Percentiles rank a stretch among this genome's conserved stretches.
Evolutionary conservation across 2,329 filamentous ascomycete species (phyloP).

Genomic region (Sporothrix luriei): DNA sequence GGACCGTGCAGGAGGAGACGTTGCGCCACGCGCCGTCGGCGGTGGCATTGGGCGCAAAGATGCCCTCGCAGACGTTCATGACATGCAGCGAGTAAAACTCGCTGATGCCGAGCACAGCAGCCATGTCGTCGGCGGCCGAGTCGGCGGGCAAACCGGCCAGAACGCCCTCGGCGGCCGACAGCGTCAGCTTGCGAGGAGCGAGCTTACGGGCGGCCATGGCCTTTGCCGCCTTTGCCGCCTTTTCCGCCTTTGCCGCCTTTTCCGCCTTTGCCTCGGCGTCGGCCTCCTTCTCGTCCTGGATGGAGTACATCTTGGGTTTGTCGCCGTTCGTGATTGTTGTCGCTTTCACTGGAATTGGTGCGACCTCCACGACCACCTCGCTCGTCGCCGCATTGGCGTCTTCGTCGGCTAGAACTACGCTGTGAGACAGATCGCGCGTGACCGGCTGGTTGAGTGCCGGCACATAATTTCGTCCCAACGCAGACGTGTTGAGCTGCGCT

Average conservation of each 20-base stretch:
- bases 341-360: background rate
- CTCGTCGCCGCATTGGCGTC: slow-evolving; percentile 32
- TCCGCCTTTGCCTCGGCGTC: slow-evolving; percentile 29
- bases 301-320: slow-evolving; percentile 11
- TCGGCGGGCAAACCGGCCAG: slow-evolving; percentile 36
- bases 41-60: slow-evolving; percentile 39
- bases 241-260: slow-evolving; percentile 29
- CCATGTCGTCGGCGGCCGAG: slow-evolving; percentile 37
- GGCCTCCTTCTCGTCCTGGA: slow-evolving; percentile 35
- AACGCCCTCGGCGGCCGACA: slow-evolving; percentile 35
- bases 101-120: slow-evolving; percentile 41
- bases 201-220: slow-evolving; percentile 24
- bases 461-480: slow-evolving; percentile 47
- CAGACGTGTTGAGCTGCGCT: slow-evolving; percentile 48
- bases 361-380: background rate
- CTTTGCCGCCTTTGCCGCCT: background rate
- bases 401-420: slow-evolving; percentile 29
- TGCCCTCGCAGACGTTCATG: slow-evolving; percentile 41
- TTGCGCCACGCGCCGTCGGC: slow-evolving; percentile 37
- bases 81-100: slow-evolving; percentile 44
- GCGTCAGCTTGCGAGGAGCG: slow-evolving; percentile 32
- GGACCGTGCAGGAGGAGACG: slow-evolving; percentile 38
- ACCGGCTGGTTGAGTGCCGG: slow-evolving; percentile 38
- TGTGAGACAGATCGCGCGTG: slow-evolving; percentile 37
- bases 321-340: slow-evolving; percentile 31